Evolutionary conservation across 163 green algal species (phyloP), one percentile per base, ranked within the genome.

Genomic region (Scenedesmus sp.): DNA sequence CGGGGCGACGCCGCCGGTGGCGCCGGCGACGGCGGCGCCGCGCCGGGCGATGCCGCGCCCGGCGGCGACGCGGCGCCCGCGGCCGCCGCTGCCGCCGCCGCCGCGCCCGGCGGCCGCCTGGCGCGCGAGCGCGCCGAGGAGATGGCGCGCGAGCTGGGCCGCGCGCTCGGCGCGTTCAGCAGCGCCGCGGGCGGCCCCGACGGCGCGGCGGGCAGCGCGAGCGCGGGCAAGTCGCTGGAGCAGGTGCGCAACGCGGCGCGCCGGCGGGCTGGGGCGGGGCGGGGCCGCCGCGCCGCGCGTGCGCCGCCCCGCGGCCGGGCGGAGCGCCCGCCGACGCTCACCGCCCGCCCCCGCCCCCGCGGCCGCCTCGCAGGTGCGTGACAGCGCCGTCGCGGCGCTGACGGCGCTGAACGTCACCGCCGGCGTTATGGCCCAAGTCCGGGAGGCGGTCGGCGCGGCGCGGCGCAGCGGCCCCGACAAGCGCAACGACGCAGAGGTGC

Each of bases 141-240:
- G 22, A 70, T 90, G 80, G 86, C 86, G 4, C 29, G 65, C 34
- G 86, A 90, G 80, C 63, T 90, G 42, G 78, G 80, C 11, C 81
- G 81, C 42, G 86, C 86, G 28, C 63, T 90, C 17, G 86, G 86
- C 2, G 57, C 56, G 5, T 86, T 81, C 60, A 33, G 47, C 18
- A 31, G 44, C 1, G 75, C 78, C 4, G 74, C 48, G 34, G 66
- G 65, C 28, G 67, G n/a, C 60, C 33, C 9, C 58, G 39, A 33
- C 50, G n/a, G 13, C n/a, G n/a, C n/a, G n/a, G n/a, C n/a, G n/a
- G n/a, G n/a, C 66, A 73, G 9, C 14, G 22, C 60, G 13, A 66
- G 47, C 39, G 58, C 77, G 63, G 85, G 85, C 63, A 86, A 86
- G 67, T 85, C 73, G 1, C 60, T 89, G 60, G 62, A 80, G 51